Base-by-base conservation (phyloP, 1,284 basidiomycete genomes). In the Earliella scabrosa region DNA sequence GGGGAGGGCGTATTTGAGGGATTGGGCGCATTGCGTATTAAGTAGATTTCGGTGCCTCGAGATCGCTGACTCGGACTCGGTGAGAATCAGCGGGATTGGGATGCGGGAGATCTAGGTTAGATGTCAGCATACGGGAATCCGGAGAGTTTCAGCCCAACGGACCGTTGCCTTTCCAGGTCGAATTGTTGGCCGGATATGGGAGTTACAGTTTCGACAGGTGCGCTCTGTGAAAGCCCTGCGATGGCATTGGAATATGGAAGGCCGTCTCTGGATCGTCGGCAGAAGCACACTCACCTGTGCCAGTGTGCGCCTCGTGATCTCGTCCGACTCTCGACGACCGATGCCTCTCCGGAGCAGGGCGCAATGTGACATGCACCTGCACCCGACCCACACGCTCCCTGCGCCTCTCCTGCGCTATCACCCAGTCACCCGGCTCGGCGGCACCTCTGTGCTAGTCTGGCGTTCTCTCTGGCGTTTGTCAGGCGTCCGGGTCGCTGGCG, bases 21-120 rank as follows among this genome's bases (percentile, higher is more conserved):
- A 58, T 63, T 44, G n/a, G n/a, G n/a, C n/a, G n/a, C n/a, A n/a
- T n/a, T n/a, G 60, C 52, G 54, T 39, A 54, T 63, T 58, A 58
- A 63, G 61, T 60, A 60, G 58, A 31, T 34, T 43, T 58, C 61
- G 61, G 61, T 60, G 54, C 61, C 61, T 63, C 58, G n/a, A n/a
- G n/a, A n/a, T n/a, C n/a, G 61, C 40, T 45, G 29, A 51, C 55
- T 60, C n/a, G n/a, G 58, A 60, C 58, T 60, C 61, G 56, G 52
- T 58, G 58, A 59, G 58, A 63, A 63, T 58, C 57, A 57, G 60
- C 54, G 46, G 53, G 61, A 56, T 56, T 54, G 29, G 55, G 61
- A 45, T 40, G 53, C 58, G 49, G 45, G 53, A 63, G 61, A 63
- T 63, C 56, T 54, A 23, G 48, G 27, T 23, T 23, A 63, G 61